phyloP scores from a whole-genome alignment of 2,329 filamentous ascomycete genomes.

The Leptographium radiaticola region DNA sequence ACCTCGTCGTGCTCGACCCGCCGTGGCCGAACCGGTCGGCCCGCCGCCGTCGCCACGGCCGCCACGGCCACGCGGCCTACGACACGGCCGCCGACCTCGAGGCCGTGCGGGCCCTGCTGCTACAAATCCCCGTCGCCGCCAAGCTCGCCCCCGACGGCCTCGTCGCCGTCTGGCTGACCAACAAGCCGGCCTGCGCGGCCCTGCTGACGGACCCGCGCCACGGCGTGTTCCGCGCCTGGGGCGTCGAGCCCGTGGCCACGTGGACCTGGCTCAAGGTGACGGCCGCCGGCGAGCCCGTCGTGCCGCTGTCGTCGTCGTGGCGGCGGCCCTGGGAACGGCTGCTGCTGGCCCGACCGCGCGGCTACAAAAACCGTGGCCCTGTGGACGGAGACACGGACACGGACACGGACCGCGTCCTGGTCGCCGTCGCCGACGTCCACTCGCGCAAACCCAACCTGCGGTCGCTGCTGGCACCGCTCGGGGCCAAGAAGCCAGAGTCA shows the following conservation, averaged over 20 bases:
- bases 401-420: constrained; percentile 39
- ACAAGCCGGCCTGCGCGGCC: constrained; percentile 47
- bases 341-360: constrained; percentile 40
- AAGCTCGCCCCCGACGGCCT: constrained; percentile 31
- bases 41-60: constrained; percentile 17
- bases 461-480: constrained; percentile 33
- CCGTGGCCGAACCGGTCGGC: constrained; percentile 74
- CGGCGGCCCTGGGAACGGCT: constrained; percentile 68
- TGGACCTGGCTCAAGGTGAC: constrained; percentile 76
- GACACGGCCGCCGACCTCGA: constrained; percentile 26
- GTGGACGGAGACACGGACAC: no score
- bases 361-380: no score
- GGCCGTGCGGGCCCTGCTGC: constrained; percentile 37
- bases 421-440: constrained; percentile 63
- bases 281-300: constrained; percentile 48
- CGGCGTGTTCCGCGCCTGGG: constrained; percentile 55
- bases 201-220: constrained; percentile 32
- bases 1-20: constrained; percentile 61
- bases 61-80: constrained; percentile 20
- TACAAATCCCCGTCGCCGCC: constrained; percentile 39
- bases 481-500: background rate
- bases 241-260: constrained; percentile 50
- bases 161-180: constrained; percentile 67
- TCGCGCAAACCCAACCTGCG: constrained; percentile 67
- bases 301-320: constrained; percentile 45